phyloP scores from a whole-genome alignment of 2,329 filamentous ascomycete species.

The Diaporthe australafricana region DNA sequence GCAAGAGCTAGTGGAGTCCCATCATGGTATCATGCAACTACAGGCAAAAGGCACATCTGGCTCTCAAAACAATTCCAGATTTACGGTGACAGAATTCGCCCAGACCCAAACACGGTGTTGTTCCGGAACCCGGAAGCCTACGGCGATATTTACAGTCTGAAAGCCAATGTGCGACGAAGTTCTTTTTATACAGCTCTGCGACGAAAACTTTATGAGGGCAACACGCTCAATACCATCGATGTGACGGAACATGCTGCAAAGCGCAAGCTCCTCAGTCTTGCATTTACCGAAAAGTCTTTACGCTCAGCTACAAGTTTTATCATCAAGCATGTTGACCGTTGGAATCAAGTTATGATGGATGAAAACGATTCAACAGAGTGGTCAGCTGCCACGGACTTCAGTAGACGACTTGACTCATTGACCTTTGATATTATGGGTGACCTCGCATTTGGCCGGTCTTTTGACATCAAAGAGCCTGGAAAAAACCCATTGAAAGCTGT shows the following conservation, averaged over 20 bases:
- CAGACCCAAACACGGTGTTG: slow-evolving; percentile 39
- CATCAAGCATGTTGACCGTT: slow-evolving; percentile 40
- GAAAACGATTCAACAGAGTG: slow-evolving; percentile 31
- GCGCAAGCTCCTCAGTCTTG: slow-evolving; percentile 39
- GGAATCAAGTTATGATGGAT: slow-evolving; percentile 39
- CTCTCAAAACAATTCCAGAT: slow-evolving; percentile 40
- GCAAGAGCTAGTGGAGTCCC: slow-evolving; percentile 39
- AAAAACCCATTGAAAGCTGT: slow-evolving; percentile 38
- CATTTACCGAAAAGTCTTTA: slow-evolving; percentile 42
- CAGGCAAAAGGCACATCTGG: slow-evolving; percentile 42
- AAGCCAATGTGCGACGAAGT: slow-evolving; percentile 41
- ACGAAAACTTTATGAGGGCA: slow-evolving; percentile 6
- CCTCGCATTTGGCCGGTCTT: slow-evolving; percentile 42
- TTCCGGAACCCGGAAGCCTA: slow-evolving; percentile 40
- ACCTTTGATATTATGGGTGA: too few relatives aligned
- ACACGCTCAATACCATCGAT: slow-evolving; percentile 40
- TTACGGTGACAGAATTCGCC: slow-evolving; percentile 39
- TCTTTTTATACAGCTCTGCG: slow-evolving; percentile 38
- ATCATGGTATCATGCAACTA: slow-evolving; percentile 40
- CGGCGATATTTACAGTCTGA: slow-evolving; percentile 40
- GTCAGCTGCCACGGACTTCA: slow-evolving; percentile 37
- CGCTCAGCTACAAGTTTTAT: slow-evolving; percentile 39
- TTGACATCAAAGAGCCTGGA: slow-evolving; percentile 43
- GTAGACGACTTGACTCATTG: too few relatives aligned
- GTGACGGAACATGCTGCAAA: slow-evolving; percentile 25